phyloP scores from a whole-genome alignment of 2,329 filamentous ascomycete species.

The Colletotrichum trifolii region DNA sequence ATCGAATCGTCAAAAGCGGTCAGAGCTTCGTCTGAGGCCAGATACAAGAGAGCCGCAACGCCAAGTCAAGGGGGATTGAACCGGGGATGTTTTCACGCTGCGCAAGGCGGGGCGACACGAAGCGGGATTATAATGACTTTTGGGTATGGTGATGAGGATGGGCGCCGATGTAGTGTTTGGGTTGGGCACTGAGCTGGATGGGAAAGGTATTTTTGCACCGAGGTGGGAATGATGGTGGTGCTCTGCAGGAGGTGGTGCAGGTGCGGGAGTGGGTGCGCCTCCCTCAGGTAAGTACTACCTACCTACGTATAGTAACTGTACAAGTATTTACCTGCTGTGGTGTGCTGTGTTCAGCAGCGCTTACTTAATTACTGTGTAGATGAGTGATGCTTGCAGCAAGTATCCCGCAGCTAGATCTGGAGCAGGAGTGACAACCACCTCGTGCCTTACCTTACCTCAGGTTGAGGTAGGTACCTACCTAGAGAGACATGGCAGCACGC shows the following conservation, averaged over 20 bases:
- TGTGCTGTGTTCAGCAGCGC: constrained; percentile 26
- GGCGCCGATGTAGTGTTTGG: constrained; percentile 20
- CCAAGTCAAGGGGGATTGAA: constrained; percentile 6
- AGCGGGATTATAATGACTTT: constrained; percentile 28
- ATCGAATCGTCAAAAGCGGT: constrained; percentile 36
- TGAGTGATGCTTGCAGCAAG: not conserved
- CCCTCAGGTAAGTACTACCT: not conserved
- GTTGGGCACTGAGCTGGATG: constrained; percentile 16
- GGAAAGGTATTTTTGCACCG: constrained; percentile 30
- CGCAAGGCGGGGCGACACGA: constrained; percentile 20
- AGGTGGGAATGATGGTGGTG: constrained; percentile 4
- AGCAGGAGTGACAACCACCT: no score
- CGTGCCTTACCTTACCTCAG: no score
- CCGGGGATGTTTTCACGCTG: constrained; percentile 9
- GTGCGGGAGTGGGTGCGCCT: constrained; percentile 1
- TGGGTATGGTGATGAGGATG: constrained; percentile 21
- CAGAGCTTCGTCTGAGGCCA: constrained; percentile 36
- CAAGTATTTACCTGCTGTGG: constrained; percentile 1
- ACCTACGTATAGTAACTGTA: constrained; percentile 2
- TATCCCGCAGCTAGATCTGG: no score
- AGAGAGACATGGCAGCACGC: constrained; percentile 1
- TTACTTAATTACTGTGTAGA: not conserved
- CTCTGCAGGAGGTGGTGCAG: not conserved
- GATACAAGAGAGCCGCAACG: constrained; percentile 16
- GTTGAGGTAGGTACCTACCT: not conserved